phyloP scores from a whole-genome alignment of 495 filamentous ascomycete species.

The Tuber aestivum region DNA sequence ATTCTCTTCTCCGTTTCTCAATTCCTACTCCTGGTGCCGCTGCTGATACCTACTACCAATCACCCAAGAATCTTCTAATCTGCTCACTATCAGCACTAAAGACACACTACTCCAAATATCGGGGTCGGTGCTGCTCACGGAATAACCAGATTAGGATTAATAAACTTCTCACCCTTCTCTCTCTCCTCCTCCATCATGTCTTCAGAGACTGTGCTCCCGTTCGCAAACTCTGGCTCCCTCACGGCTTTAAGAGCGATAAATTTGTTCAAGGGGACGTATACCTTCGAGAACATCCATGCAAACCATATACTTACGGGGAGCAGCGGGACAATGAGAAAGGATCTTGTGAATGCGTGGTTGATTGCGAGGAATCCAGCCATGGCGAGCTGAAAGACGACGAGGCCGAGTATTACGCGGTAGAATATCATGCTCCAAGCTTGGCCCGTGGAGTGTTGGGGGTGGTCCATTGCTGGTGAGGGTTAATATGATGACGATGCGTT shows the following conservation, averaged over 20 bases:
- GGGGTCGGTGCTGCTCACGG: slow-evolving; percentile 49
- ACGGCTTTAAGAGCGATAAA: slow-evolving; percentile 75
- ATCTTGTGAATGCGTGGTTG: slow-evolving; percentile 61
- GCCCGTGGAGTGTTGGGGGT: slow-evolving; percentile 89
- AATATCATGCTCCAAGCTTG: slow-evolving; percentile 93
- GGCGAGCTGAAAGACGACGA: slow-evolving; percentile 80
- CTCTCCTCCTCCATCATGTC: slow-evolving; percentile 59
- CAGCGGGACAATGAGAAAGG: slow-evolving; percentile 68
- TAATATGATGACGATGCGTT: neutral
- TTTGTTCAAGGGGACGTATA: slow-evolving; percentile 77
- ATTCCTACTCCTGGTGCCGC: neutral
- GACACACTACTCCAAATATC: neutral
- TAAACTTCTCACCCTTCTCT: slow-evolving; percentile 55
- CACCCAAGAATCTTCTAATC: neutral
- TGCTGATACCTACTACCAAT: neutral
- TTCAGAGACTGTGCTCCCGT: slow-evolving; percentile 4
- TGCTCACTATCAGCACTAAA: neutral
- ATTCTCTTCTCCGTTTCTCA: neutral
- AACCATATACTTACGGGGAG: slow-evolving; percentile 77
- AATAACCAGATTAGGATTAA: slow-evolving; percentile 66
- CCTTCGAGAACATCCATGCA: slow-evolving; percentile 63
- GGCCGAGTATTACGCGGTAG: slow-evolving; percentile 74
- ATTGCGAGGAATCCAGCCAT: slow-evolving; percentile 83
- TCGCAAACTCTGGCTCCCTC: slow-evolving; percentile 37
- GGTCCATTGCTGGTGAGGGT: slow-evolving; percentile 67